These are phyloP conservation scores for Suillus lakei DNA, from an alignment of 768 basidiomycete genomes.

Conservation along the genomic window DNA sequence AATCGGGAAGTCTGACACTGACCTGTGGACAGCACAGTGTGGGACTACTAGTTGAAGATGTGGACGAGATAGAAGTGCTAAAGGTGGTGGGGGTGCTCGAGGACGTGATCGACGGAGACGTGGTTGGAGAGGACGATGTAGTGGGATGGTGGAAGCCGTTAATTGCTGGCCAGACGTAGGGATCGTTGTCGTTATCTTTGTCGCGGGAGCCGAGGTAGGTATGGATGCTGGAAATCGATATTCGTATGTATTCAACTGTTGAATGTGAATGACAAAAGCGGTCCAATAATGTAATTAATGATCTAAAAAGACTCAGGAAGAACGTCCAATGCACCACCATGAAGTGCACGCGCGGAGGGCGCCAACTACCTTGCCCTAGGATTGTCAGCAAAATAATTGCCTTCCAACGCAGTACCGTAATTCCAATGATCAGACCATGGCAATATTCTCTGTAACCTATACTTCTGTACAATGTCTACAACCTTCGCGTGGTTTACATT, in stretches of 20 bases:
- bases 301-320: not conserved
- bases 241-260: not conserved
- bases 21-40: not conserved
- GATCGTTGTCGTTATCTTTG: constrained; percentile 18
- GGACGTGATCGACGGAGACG: constrained; percentile 4
- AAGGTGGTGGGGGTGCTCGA: constrained; percentile 1
- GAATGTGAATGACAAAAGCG: not conserved
- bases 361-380: constrained; percentile 39
- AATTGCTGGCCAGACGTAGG: constrained; percentile 8
- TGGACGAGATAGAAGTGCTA: constrained; percentile 3
- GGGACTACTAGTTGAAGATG: constrained; percentile 2
- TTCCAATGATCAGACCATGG: constrained; percentile 49
- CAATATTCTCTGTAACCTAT: constrained; percentile 49
- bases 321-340: not conserved
- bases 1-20: not conserved
- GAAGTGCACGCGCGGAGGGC: not conserved
- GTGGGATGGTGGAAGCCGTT: not conserved
- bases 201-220: constrained; percentile 13
- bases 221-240: not conserved
- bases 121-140: constrained; percentile 9
- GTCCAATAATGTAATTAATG: not conserved
- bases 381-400: constrained; percentile 72
- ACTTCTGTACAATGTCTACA: constrained; percentile 51
- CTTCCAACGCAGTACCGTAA: constrained; percentile 50
- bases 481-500: constrained; percentile 49